These are phyloP conservation scores for Tritrichomonas foetus DNA, from an alignment of 208 protist species.

Conservation along the genomic window DNA sequence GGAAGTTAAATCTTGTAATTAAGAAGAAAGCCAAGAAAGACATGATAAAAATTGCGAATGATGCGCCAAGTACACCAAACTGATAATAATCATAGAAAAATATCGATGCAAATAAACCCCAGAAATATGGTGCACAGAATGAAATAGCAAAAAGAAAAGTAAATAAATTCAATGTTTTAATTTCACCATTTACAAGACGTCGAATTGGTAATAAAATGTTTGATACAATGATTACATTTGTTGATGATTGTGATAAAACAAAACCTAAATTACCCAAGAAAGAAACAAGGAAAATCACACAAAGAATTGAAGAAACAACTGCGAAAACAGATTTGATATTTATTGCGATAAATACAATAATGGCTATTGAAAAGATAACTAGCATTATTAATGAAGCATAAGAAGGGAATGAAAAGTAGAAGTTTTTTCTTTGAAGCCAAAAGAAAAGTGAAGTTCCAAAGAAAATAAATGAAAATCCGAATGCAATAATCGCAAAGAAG, in stretches of 20 bases:
- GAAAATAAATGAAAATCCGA: neutral
- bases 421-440: neutral
- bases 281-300: neutral
- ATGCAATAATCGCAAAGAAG: neutral
- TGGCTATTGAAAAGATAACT: neutral
- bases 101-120: neutral
- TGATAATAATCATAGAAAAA: neutral
- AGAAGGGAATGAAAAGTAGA: neutral
- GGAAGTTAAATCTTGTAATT: neutral
- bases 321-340: neutral
- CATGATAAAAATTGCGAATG: neutral
- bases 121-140: neutral
- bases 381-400: neutral
- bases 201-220: neutral
- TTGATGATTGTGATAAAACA: neutral
- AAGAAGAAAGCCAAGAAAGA: neutral
- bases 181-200: neutral
- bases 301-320: neutral
- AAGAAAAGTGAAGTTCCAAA: neutral
- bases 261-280: neutral
- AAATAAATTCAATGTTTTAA: neutral
- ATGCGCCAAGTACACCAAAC: neutral
- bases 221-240: neutral
- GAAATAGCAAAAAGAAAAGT: neutral
- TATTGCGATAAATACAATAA: neutral